phyloP scores from a whole-genome alignment of 2,329 filamentous ascomycete genomes.

The Ambrosiella xylebori region DNA sequence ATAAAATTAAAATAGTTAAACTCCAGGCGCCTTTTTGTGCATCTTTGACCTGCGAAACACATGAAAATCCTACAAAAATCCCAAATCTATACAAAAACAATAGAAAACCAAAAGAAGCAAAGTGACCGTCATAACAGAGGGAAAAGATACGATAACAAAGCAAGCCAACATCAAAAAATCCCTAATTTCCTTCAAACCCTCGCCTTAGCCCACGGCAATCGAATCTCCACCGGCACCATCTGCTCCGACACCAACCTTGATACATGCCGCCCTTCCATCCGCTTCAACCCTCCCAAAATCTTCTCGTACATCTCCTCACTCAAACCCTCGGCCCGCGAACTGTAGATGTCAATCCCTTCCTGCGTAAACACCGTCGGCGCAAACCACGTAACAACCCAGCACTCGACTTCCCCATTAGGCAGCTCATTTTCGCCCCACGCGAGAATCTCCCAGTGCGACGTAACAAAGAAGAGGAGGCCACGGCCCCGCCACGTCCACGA shows the following conservation, averaged over 20 bases:
- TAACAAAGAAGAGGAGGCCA: slow-evolving; percentile 54
- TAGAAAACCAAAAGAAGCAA: not conserved
- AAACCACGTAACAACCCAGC: slow-evolving; percentile 75
- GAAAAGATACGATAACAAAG: slow-evolving; percentile 1
- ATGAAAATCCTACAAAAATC: not conserved
- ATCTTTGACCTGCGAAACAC: not conserved
- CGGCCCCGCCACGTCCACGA: slow-evolving; percentile 65
- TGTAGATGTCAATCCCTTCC: slow-evolving; percentile 66
- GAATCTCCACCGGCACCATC: slow-evolving; percentile 34
- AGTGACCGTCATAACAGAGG: not conserved
- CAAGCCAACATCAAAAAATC: not conserved
- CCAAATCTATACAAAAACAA: too few species aligned
- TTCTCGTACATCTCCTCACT: slow-evolving; percentile 35
- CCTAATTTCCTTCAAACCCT: slow-evolving; percentile 5
- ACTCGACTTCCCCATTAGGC: slow-evolving; percentile 27
- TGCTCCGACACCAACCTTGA: slow-evolving; percentile 30
- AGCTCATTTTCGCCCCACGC: slow-evolving; percentile 46
- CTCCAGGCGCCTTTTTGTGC: not conserved
- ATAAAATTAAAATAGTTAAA: slow-evolving; percentile 3
- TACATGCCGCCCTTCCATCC: slow-evolving; percentile 35
- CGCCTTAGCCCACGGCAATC: slow-evolving; percentile 30
- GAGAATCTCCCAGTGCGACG: slow-evolving; percentile 64
- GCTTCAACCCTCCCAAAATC: slow-evolving; percentile 35
- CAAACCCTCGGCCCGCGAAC: slow-evolving; percentile 42
- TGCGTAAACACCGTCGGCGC: slow-evolving; percentile 68